Evolutionary conservation across 2,329 filamentous ascomycete species (phyloP).

Genomic region (Fragosphaeria purpurea): DNA sequence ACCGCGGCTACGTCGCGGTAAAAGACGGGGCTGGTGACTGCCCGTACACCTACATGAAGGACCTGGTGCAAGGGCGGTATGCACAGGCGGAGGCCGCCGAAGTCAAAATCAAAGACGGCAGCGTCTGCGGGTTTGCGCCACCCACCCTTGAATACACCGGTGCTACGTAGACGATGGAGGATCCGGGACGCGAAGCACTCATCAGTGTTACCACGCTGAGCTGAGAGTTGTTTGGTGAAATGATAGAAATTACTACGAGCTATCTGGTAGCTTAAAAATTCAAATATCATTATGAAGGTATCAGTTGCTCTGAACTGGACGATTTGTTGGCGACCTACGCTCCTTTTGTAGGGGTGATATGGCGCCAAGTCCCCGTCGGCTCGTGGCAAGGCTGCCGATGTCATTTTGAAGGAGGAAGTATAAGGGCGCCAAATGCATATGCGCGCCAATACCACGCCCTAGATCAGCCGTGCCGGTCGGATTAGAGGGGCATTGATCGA

Average conservation of each 20-base stretch:
- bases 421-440: slow-evolving; percentile 20
- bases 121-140: background rate
- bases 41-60: slow-evolving; percentile 5
- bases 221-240: too few species aligned
- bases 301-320: too few species aligned
- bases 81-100: slow-evolving; percentile 1
- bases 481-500: slow-evolving; percentile 27
- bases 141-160: background rate
- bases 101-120: slow-evolving; percentile 1
- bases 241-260: too few species aligned
- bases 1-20: slow-evolving; percentile 5
- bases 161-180: background rate
- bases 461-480: slow-evolving; percentile 32
- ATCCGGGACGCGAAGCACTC: too few species aligned
- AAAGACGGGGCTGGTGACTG: slow-evolving; percentile 2
- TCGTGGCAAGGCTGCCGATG: slow-evolving; percentile 53
- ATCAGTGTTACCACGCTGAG: too few species aligned
- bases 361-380: slow-evolving; percentile 31
- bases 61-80: slow-evolving; percentile 1
- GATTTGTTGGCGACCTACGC: slow-evolving; percentile 36
- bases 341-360: slow-evolving; percentile 31
- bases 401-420: slow-evolving; percentile 5
- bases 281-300: too few species aligned
- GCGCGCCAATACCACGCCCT: slow-evolving; percentile 30
- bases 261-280: too few species aligned